Percentiles rank a stretch among this genome's conserved stretches.
Conservation (phyloP, 176 grass and related monocot genomes). For the Cenchrus purpureus region DNA sequence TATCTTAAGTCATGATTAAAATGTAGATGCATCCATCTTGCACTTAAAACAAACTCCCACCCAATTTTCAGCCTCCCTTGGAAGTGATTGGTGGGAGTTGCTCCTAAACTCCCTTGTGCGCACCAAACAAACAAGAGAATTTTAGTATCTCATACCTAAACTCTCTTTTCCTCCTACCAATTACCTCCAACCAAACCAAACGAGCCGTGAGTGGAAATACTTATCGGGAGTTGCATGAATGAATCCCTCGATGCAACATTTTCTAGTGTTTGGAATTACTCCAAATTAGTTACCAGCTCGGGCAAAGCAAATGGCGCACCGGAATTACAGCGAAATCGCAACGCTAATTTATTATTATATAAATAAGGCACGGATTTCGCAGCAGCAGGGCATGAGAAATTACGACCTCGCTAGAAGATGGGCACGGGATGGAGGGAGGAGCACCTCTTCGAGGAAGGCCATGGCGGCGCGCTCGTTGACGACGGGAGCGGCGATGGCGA, state of each 20-base stretch:
- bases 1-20: too few species aligned
- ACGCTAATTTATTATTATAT: neutral
- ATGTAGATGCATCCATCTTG: too few species aligned
- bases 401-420: neutral
- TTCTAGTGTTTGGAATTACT: neutral
- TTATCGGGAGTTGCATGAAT: neutral
- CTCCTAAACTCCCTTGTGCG: too few species aligned
- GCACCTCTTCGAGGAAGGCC: slow-evolving; percentile 69
- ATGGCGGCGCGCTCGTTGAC: slow-evolving; percentile 59
- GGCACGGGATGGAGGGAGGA: neutral
- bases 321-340: neutral
- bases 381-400: neutral
- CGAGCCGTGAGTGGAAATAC: neutral
- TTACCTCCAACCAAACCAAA: too few species aligned
- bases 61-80: too few species aligned
- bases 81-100: too few species aligned
- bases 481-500: slow-evolving; percentile 64
- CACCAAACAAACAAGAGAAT: too few species aligned
- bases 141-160: too few species aligned
- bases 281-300: neutral
- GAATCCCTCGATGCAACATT: neutral
- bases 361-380: neutral
- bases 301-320: neutral
- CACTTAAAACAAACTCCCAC: too few species aligned
- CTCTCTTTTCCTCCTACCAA: too few species aligned